Base-by-base conservation (phyloP, 495 filamentous ascomycete species). In the Pyrenula aspistea region DNA sequence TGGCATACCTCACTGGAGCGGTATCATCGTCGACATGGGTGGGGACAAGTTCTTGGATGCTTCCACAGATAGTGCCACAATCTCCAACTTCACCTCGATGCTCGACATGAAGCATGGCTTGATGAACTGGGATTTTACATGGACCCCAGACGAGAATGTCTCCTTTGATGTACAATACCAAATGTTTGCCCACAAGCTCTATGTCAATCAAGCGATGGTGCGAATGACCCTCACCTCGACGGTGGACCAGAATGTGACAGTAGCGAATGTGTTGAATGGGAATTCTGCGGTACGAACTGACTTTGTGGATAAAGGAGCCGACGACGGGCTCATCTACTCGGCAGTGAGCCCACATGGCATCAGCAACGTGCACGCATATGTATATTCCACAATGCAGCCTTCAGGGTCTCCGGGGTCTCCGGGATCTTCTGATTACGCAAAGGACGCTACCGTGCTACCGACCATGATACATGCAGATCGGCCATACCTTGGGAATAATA, bases 1-100 rank as follows among this genome's bases (percentile, higher is more conserved):
- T 49, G 87, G 87, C 47, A 74, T 91, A 25, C 87, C 87, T 1
- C 85, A 87, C 60, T 88, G 82, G 82, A 68, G 70, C 47, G 83
- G 82, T 10, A 65, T 88, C 24, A 65, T 84, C 22, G 66, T 87
- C 20, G 77, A 83, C 53, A 70, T 85, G 25, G 81, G 79, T 20
- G 68, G 73, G 22, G 67, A 72, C 12, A 70, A 73, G 2, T 81
- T 85, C 56, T 63, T 75, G 64, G 78, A 84, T 67, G 81, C 85
- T 0, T 82, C 73, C 22, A 83, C 86, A 10, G 74, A 81, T 49
- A 79, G 77, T 31, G 67, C 63, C 0, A 79, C 79, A 15, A 76
- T 91, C 53, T 78, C 74, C 12, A 64, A 77, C 50, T 91, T 84
- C 70, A 60, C 61, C n/a, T 83, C 84, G 0, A 78, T 74, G 0